These are phyloP conservation scores for Erysimum cheiri DNA, from an alignment of 441 rosid genomes.

Conservation along the genomic window DNA sequence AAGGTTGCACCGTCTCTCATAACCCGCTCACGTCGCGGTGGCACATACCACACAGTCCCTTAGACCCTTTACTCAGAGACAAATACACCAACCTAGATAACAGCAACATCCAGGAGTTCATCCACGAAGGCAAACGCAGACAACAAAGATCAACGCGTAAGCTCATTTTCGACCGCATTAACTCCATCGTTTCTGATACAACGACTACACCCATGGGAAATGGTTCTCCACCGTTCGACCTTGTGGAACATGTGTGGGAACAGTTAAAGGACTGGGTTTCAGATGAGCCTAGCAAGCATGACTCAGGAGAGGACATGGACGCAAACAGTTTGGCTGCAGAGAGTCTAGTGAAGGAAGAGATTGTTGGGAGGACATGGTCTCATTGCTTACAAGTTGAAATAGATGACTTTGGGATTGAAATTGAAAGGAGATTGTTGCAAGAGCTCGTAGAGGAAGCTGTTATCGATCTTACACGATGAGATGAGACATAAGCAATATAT, in stretches of 20 bases:
- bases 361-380: conserved; percentile 72
- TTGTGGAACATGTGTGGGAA: conserved; percentile 65
- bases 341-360: conserved; percentile 66
- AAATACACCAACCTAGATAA: conserved; percentile 51
- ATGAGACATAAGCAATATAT: conserved; percentile 24
- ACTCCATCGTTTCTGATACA: conserved; percentile 59
- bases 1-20: conserved; percentile 38
- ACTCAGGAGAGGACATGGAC: conserved; percentile 55
- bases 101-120: conserved; percentile 51
- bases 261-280: conserved; percentile 68
- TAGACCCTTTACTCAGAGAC: conserved; percentile 71
- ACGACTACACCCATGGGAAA: conserved; percentile 26
- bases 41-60: conserved; percentile 75
- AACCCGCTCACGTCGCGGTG: conserved; percentile 53
- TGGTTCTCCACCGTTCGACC: conserved; percentile 13
- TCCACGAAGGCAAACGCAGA: conserved; percentile 74
- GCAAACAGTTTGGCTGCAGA: conserved; percentile 63
- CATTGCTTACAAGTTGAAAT: conserved; percentile 55
- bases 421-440: conserved; percentile 66
- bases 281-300: conserved; percentile 34
- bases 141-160: conserved; percentile 65
- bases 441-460: conserved; percentile 84
- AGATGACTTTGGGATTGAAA: conserved; percentile 60
- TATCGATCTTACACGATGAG: conserved; percentile 52
- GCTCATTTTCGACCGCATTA: conserved; percentile 74